Conservation (phyloP, 768 basidiomycete species). For the Kwoniella botswanensis region DNA sequence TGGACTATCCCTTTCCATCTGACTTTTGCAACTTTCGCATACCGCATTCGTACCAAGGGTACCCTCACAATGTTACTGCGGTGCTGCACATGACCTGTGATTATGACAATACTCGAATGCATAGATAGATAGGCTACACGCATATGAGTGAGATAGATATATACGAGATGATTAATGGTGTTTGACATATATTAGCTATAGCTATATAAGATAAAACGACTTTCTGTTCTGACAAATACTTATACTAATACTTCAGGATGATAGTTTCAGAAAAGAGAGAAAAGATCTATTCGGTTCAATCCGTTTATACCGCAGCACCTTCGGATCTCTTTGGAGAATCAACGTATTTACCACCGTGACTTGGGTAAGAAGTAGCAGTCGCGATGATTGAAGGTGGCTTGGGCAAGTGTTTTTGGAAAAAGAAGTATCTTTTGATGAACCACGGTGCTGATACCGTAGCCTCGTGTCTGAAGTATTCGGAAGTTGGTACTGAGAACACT, state of each 20-base stretch:
- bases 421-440: slow-evolving; percentile 51
- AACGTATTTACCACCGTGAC: background rate
- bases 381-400: slow-evolving; percentile 30
- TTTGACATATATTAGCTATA: background rate
- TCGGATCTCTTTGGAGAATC: background rate
- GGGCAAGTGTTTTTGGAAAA: slow-evolving; percentile 34
- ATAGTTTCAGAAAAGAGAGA: no score
- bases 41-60: no score
- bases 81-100: no score
- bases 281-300: background rate
- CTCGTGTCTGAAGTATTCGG: slow-evolving; percentile 41
- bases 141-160: slow-evolving; percentile 3
- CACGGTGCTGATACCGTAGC: slow-evolving; percentile 41
- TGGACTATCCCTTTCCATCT: no score
- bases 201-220: background rate
- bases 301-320: background rate
- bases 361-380: slow-evolving; percentile 2
- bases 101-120: background rate
- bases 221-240: no score
- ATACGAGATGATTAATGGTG: background rate
- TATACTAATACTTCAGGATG: no score
- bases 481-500: slow-evolving; percentile 51
- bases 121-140: background rate
- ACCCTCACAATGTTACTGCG: no score
- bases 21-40: no score